Conservation (phyloP, 345 rosid genomes). For the Salix udensis region DNA sequence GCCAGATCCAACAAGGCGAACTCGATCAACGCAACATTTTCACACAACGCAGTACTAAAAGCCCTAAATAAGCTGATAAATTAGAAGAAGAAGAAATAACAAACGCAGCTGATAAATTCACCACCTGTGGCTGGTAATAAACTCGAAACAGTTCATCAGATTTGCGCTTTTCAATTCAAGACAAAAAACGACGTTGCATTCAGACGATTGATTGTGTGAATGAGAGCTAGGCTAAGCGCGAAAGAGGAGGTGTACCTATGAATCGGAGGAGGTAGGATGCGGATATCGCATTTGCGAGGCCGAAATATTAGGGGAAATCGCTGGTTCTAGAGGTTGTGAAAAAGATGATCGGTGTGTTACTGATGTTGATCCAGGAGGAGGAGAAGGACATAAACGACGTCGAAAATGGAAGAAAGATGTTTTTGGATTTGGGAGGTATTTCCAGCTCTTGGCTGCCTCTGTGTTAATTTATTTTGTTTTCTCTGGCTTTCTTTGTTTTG, state of each 20-base stretch:
- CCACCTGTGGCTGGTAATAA: background rate
- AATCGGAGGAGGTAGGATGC: background rate
- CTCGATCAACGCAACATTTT: background rate
- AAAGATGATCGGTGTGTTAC: background rate
- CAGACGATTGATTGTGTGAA: background rate
- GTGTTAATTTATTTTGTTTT: background rate
- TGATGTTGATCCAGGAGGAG: background rate
- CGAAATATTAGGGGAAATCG: background rate
- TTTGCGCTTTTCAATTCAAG: background rate
- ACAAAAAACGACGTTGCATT: background rate
- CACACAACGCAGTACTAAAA: background rate
- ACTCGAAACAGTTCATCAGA: background rate
- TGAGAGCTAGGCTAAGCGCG: background rate
- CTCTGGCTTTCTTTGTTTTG: too few species aligned
- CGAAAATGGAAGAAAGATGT: background rate
- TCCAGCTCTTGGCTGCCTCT: background rate
- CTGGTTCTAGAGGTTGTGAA: background rate
- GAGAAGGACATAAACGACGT: background rate
- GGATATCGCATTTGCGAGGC: background rate
- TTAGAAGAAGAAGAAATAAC: background rate
- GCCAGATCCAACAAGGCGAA: background rate
- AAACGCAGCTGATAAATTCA: background rate
- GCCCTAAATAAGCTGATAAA: background rate
- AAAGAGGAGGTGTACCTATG: background rate
- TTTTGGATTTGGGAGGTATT: background rate